Evolutionary conservation across 176 grass and related monocot genomes (phyloP), one percentile per base, ranked within the genome.

Genomic region (Oryza officinalis): DNA sequence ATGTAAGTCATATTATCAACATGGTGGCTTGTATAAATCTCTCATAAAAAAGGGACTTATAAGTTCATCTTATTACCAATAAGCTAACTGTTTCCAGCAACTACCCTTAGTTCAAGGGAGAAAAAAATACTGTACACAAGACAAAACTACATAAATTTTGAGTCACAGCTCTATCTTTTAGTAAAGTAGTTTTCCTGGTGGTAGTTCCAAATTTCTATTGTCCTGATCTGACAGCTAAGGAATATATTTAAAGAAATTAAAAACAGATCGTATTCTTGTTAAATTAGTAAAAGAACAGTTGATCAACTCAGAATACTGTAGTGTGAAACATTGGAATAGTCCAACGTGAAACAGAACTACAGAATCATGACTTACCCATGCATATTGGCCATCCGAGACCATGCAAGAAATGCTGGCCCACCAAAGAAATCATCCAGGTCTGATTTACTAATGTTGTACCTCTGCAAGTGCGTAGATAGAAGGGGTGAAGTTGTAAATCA

Each of bases 351-450:
- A 54, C 50, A 54, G 17, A 14, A 18, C 47, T 54, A 40, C 10
- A 50, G 63, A 76, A 40, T 14, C 27, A 47, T 54, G 76, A 74
- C 86, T 89, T 71, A 94, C 92, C 86, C 89, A 81, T 94, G 92
- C 88, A 94, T 91, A 85, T 94, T 94, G 65, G 83, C 92, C 92
- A 94, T 94, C 40, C 92, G 89, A 78, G 92, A 94, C 92, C 92
- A 94, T 81, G 92, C 72, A 91, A 94, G 92, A 79, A 94, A 94
- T n/a, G 77, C 86, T 41, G 92, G 89, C 3, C 92, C 92, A 47
- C 89, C 86, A 65, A 94, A 94, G 86, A 94, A 94, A 89, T 87
- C 67, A 78, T 91, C 80, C 71, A 94, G 67, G 84, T 94, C 92
- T 78, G 76, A 70, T 68, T 75, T 77, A 66, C 86, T 91, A 77